A percentile compares a stretch with the other conserved stretches of the same genome.
phyloP scores from a whole-genome alignment of 352 stramenopile genomes.

The Phytophthora kernoviae region DNA sequence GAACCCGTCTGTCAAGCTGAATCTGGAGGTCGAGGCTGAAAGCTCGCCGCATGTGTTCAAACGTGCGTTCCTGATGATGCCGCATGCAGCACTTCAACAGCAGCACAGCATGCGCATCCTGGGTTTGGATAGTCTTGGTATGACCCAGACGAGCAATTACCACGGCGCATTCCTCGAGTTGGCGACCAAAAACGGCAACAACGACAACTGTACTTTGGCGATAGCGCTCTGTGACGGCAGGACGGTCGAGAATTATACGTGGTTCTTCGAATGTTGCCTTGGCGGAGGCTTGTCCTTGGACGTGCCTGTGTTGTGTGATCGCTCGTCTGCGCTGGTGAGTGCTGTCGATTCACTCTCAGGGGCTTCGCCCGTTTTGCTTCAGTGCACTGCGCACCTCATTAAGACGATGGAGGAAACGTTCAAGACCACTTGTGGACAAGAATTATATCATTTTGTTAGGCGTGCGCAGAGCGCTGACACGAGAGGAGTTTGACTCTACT shows the following conservation, averaged over 20 bases:
- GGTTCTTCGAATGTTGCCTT: constrained; percentile 47
- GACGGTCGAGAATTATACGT: constrained; percentile 40
- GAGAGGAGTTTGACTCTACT: constrained; percentile 33
- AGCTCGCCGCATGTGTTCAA: constrained; percentile 39
- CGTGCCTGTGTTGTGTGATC: constrained; percentile 45
- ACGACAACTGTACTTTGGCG: constrained; percentile 35
- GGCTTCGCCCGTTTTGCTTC: constrained; percentile 40
- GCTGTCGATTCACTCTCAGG: constrained; percentile 36
- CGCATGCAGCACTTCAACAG: constrained; percentile 38
- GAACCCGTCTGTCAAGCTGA: constrained; percentile 37
- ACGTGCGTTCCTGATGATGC: constrained; percentile 52
- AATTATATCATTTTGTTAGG: constrained; percentile 28
- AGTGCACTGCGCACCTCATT: constrained; percentile 43
- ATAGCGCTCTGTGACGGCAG: constrained; percentile 43
- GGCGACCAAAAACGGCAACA: constrained; percentile 48
- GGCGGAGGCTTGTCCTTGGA: constrained; percentile 32
- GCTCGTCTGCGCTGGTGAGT: constrained; percentile 26
- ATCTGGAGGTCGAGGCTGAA: constrained; percentile 41
- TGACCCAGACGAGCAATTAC: constrained; percentile 46
- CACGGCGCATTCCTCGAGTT: constrained; percentile 41
- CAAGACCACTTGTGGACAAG: constrained; percentile 28
- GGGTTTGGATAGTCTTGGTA: constrained; percentile 36
- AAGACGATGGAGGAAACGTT: constrained; percentile 34
- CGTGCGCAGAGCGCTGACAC: constrained; percentile 40
- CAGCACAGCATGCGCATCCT: constrained; percentile 33